Evolutionary conservation across 129 eudicot genomes (phyloP).

Genomic region (Centrapalus pauciflorus): DNA sequence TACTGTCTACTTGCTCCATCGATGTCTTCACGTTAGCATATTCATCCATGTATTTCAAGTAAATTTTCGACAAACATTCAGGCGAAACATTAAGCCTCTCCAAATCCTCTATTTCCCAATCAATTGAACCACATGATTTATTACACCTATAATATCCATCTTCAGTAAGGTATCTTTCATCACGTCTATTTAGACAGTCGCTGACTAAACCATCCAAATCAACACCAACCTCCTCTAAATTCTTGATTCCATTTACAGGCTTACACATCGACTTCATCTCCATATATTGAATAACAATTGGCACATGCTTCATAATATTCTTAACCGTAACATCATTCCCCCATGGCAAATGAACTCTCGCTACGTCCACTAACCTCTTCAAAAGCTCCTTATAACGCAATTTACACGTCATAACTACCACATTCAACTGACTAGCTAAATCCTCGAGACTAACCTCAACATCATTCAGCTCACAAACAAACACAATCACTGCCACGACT

Average conservation of each 20-base stretch:
- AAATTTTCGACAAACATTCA: constrained; percentile 43
- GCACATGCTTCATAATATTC: constrained; percentile 69
- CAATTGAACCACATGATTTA: constrained; percentile 3
- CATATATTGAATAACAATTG: constrained; percentile 63
- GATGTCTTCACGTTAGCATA: constrained; percentile 21
- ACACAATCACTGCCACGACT: constrained; percentile 60
- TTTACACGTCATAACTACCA: constrained; percentile 47
- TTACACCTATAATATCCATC: constrained; percentile 17
- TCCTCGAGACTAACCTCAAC: constrained; percentile 52
- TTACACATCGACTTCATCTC: constrained; percentile 62
- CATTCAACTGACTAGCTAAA: constrained; percentile 50
- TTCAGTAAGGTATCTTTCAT: neutral
- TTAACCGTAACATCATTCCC: constrained; percentile 68
- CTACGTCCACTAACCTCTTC: constrained; percentile 66
- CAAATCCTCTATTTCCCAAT: constrained; percentile 20
- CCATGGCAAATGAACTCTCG: constrained; percentile 56
- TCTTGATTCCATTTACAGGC: neutral
- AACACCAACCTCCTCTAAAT: constrained; percentile 16
- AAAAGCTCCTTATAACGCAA: constrained; percentile 67
- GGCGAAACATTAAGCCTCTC: constrained; percentile 42
- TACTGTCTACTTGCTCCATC: constrained; percentile 3
- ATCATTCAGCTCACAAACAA: constrained; percentile 49
- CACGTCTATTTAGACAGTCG: constrained; percentile 33
- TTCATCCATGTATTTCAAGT: constrained; percentile 38
- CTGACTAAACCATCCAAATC: constrained; percentile 40